Evolutionary conservation across 163 green algal genomes (phyloP), one percentile per base, ranked within the genome.

Genomic region (Scenedesmus sp.): DNA sequence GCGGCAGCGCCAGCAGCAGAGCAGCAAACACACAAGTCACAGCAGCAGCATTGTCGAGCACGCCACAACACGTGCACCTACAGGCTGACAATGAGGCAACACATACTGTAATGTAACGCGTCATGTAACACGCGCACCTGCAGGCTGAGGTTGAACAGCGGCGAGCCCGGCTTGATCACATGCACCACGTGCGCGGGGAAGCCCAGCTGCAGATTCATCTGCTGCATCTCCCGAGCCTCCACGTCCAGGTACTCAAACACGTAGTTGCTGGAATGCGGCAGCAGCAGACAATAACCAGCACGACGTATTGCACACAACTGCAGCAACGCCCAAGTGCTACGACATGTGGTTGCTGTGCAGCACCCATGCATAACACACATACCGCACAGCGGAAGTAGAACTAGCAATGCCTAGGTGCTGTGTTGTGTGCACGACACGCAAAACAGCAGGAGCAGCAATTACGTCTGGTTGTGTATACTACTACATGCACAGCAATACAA

Each of bases 161-260:
- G 94, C 12, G 86, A 95, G 82, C 90, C 54, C 13, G 92, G 92
- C 67, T 94, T 94, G 62, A 98, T 94, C 13, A 95, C 82, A 84
- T 98, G 96, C 4, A 91, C 88, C n/a, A 98, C 83, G 23, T 96
- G 94, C 23, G 96, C 96, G 4, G 96, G 95, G 87, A 97, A 95
- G 16, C 96, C 96, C 86, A 98, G 91, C 96, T 97, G 96, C 60
- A 98, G 84, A 79, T 95, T 96, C 59, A 93, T 95, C 87, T 95
- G 89, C 93, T 94, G 91, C n/a, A 54, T 87, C 54, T 84, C 82
- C 4, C 74, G 18, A 3, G 52, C 86, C 15, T 96, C 91, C 1
- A 96, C 84, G 3, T 57, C 55, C 13, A 98, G 91, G 76, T 97
- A 94, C 57, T 97, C 92, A 89, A 97, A 97, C 7, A 94, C n/a